Percentiles rank a stretch among this genome's conserved stretches.
phyloP scores from a whole-genome alignment of 148 eudicot species.

The Arctostaphylos glauca region DNA sequence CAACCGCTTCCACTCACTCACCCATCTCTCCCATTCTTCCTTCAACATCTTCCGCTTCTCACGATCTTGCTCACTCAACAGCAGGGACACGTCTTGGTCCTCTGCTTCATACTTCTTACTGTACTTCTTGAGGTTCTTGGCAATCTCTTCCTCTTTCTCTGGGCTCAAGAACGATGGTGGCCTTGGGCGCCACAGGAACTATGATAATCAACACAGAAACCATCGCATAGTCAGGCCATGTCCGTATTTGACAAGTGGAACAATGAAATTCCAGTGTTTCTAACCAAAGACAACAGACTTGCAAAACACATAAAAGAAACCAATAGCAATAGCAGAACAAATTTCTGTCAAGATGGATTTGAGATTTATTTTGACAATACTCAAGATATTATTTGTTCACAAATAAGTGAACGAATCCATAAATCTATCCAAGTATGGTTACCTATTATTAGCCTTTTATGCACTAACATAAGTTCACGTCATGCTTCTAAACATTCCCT shows the following conservation, averaged over 20 bases:
- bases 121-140: slow-evolving; percentile 82
- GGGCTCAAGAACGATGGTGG: slow-evolving; percentile 75
- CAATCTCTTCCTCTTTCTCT: slow-evolving; percentile 91
- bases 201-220: slow-evolving; percentile 10
- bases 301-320: neutral
- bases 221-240: neutral
- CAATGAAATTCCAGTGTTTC: neutral
- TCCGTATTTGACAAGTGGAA: neutral
- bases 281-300: neutral
- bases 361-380: neutral
- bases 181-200: slow-evolving; percentile 92
- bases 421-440: neutral
- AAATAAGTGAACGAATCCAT: neutral
- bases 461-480: too few relatives aligned
- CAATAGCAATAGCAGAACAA: neutral
- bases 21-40: slow-evolving; percentile 88
- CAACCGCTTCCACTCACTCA: slow-evolving; percentile 55
- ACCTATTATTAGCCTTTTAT: neutral
- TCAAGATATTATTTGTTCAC: neutral
- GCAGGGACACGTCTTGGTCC: slow-evolving; percentile 81
- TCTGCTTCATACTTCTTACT: slow-evolving; percentile 90
- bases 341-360: neutral
- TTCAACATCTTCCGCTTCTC: slow-evolving; percentile 76
- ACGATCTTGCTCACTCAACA: slow-evolving; percentile 86
- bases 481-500: neutral